Evolutionary conservation across 495 filamentous ascomycete genomes (phyloP).

Genomic region (Patellaria atrata): DNA sequence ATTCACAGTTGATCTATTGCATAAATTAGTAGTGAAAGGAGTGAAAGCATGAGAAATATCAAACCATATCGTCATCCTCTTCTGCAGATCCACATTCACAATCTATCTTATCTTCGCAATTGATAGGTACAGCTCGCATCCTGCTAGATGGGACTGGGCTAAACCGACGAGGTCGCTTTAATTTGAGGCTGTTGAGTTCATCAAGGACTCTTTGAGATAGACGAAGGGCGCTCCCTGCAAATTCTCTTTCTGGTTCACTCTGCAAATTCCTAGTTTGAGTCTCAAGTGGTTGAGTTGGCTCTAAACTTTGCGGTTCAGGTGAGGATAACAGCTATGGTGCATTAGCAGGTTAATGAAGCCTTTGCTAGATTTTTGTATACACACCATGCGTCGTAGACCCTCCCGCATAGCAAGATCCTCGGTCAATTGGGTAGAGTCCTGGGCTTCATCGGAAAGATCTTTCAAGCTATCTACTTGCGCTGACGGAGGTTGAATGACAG

Average conservation of each 20-base stretch:
- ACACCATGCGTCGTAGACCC: constrained; percentile 8
- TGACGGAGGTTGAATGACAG: background rate
- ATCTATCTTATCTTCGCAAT: constrained; percentile 17
- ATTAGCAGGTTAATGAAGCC: constrained; percentile 1
- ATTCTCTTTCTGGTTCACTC: too few species aligned
- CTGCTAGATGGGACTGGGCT: too few species aligned
- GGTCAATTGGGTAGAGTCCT: background rate
- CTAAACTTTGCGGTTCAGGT: too few species aligned
- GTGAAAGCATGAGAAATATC: constrained; percentile 1
- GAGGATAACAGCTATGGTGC: too few species aligned
- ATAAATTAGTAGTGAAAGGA: constrained; percentile 1
- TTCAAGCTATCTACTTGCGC: background rate
- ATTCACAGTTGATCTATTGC: constrained; percentile 32
- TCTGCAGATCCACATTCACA: constrained; percentile 32
- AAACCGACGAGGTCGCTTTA: too few species aligned
- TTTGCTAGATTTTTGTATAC: constrained; percentile 8
- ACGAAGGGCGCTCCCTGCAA: too few species aligned
- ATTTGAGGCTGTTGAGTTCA: too few species aligned
- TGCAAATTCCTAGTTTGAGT: too few species aligned
- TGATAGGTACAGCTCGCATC: too few species aligned
- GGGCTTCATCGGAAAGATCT: background rate
- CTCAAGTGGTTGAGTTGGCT: too few species aligned
- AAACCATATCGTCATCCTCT: constrained; percentile 33
- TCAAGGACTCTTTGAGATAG: too few species aligned
- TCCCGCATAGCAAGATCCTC: constrained; percentile 4